These are phyloP conservation scores for Leccinum aurantiacum DNA, from an alignment of 768 basidiomycete species.

Conservation along the genomic window DNA sequence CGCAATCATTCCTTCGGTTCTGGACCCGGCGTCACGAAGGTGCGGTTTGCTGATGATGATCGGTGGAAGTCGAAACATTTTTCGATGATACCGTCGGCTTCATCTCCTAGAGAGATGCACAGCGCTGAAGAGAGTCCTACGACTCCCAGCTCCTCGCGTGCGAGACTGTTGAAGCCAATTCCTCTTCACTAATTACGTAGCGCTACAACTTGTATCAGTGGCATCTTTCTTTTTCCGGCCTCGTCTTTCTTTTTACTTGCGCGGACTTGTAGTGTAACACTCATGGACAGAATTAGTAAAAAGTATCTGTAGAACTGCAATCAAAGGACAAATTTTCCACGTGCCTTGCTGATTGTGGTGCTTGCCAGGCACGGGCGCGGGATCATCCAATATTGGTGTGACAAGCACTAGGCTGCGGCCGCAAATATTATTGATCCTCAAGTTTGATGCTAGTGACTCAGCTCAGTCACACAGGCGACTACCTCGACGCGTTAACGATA, in stretches of 20 bases:
- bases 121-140: constrained; percentile 1
- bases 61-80: constrained; percentile 15
- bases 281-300: not conserved
- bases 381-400: not conserved
- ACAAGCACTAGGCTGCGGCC: not conserved
- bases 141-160: constrained; percentile 1
- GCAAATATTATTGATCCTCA: not conserved
- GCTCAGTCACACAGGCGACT: not conserved
- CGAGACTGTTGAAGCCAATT: constrained; percentile 20
- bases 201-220: constrained; percentile 7
- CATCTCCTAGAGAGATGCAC: constrained; percentile 11
- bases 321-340: not conserved
- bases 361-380: not conserved
- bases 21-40: not conserved
- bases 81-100: constrained; percentile 19
- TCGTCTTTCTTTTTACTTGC: not conserved
- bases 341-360: not conserved
- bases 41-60: not conserved
- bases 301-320: constrained; percentile 2
- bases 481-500: not conserved
- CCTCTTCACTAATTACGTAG: constrained; percentile 23
- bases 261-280: not conserved
- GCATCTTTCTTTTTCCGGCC: not conserved
- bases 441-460: not conserved
- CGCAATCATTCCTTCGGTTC: not conserved